Percentiles rank a stretch among this genome's conserved stretches.
phyloP scores from a whole-genome alignment of 768 basidiomycete genomes.

The Podaxis sp. region DNA sequence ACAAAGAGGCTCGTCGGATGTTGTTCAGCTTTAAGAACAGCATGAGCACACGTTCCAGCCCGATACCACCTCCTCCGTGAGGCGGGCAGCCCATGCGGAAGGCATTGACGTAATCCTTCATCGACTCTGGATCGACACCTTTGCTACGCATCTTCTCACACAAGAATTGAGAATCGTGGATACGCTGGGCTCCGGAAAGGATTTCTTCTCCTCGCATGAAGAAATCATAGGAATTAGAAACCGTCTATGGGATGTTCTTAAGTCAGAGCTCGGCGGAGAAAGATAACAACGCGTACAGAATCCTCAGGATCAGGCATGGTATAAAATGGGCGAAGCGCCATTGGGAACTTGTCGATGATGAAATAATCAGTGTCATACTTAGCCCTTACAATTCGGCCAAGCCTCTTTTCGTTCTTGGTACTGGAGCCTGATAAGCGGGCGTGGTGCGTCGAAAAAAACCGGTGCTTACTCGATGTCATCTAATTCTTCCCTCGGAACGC shows the following conservation, averaged over 20 bases:
- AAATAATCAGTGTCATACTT: conserved; percentile 99
- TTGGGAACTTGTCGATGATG: conserved; percentile 99
- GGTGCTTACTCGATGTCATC: conserved; percentile 84
- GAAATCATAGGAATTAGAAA: conserved; percentile 99
- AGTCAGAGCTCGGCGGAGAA: conserved; percentile 7
- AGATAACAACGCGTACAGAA: conserved; percentile 52
- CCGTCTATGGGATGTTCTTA: conserved; percentile 44
- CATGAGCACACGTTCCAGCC: conserved; percentile 94
- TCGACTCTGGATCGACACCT: conserved; percentile 87
- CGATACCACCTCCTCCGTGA: conserved; percentile 96
- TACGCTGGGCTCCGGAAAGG: conserved; percentile 95
- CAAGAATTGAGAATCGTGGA: conserved; percentile 86
- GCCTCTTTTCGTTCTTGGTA: conserved; percentile 93
- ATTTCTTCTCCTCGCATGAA: conserved; percentile 99
- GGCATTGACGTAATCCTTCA: conserved; percentile 91
- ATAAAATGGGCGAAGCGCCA: conserved; percentile 95
- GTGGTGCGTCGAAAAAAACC: not conserved
- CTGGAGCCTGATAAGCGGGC: conserved; percentile 35
- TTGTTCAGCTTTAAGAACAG: conserved; percentile 96
- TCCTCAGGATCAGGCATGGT: conserved; percentile 97
- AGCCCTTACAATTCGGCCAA: conserved; percentile 84
- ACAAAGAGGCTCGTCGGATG: conserved; percentile 88
- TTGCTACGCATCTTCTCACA: conserved; percentile 81
- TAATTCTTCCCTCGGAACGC: conserved; percentile 69
- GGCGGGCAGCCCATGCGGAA: conserved; percentile 95